A percentile compares a stretch with the other conserved stretches of the same genome.
These are phyloP conservation scores for Yamadazyma atmosphaerica DNA, from an alignment of 1,139 yeast species.

Conservation along the genomic window DNA sequence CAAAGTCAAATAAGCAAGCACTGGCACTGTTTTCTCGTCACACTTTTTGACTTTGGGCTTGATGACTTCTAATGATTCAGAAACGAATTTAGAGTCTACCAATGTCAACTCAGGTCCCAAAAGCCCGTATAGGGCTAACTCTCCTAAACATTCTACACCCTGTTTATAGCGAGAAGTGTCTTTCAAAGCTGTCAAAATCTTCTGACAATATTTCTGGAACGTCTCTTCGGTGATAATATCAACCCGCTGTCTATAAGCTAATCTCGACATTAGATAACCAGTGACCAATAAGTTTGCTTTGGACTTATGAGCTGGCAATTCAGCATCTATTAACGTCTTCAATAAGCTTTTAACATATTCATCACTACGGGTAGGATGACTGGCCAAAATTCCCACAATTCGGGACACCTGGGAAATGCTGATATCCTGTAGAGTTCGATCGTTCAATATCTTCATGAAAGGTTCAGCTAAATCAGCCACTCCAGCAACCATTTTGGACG, in stretches of 20 bases:
- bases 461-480: conserved; percentile 20
- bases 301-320: conserved; percentile 17
- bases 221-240: conserved; percentile 17
- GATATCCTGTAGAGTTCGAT: conserved; percentile 30
- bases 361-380: conserved; percentile 35
- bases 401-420: conserved; percentile 43
- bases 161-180: conserved; percentile 24
- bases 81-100: conserved; percentile 16
- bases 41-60: conserved; percentile 50
- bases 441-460: conserved; percentile 24
- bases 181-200: conserved; percentile 18
- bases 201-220: conserved; percentile 17
- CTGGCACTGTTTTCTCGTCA: conserved; percentile 60
- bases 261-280: conserved; percentile 54
- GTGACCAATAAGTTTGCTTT: conserved; percentile 35
- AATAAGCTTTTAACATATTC: conserved; percentile 12
- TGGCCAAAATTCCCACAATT: conserved; percentile 55
- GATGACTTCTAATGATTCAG: conserved; percentile 30
- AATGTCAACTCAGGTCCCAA: conserved; percentile 34
- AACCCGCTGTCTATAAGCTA: conserved; percentile 40
- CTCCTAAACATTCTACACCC: conserved; percentile 51
- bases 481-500: conserved; percentile 26
- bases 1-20: conserved; percentile 57
- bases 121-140: conserved; percentile 62
- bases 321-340: conserved; percentile 11